Conservation (phyloP, 805 yeast species). For the Priceomyces medius region DNA sequence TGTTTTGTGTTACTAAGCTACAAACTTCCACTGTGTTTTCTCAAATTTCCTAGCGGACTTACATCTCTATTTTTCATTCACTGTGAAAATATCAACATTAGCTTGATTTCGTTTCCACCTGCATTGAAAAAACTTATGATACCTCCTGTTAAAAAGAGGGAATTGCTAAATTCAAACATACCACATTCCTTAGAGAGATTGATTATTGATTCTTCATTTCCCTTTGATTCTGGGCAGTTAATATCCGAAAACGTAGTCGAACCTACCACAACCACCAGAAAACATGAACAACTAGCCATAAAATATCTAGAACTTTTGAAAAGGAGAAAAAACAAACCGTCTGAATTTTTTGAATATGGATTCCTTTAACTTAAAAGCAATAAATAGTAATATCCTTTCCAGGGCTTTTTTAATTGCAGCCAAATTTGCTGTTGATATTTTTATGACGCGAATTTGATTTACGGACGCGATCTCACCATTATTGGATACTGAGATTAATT, state of each 20-base stretch:
- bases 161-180: neutral
- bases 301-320: constrained; percentile 3
- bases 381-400: neutral
- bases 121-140: constrained; percentile 2
- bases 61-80: neutral
- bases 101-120: constrained; percentile 2
- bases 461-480: neutral
- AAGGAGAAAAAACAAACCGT: neutral
- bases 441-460: neutral
- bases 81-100: constrained; percentile 2
- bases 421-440: neutral
- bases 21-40: constrained; percentile 1
- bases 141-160: constrained; percentile 1
- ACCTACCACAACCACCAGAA: neutral
- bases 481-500: neutral
- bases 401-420: neutral
- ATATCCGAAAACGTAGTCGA: neutral
- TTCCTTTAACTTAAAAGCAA: neutral
- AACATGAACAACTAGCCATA: neutral
- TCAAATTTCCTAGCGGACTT: neutral
- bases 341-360: neutral
- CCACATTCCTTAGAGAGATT: constrained; percentile 1
- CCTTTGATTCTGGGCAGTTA: neutral
- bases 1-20: neutral
- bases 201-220: neutral